phyloP scores from a whole-genome alignment of 179 eudicot species.

The Spinacia oleracea region DNA sequence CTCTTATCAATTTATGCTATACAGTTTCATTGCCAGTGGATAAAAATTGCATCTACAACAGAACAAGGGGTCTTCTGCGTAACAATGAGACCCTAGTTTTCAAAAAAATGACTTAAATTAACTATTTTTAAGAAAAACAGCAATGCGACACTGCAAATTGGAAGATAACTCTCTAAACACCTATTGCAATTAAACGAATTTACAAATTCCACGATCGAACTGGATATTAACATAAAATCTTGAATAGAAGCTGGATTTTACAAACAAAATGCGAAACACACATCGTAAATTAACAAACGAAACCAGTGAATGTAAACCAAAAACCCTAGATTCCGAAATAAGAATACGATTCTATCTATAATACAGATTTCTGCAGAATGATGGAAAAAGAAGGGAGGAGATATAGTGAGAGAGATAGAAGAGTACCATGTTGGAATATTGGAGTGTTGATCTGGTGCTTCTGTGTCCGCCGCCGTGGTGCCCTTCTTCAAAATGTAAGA shows the following conservation, averaged over 20 bases:
- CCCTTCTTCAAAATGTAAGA: neutral
- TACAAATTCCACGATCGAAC: too few relatives aligned
- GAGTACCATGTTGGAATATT: conserved; percentile 1
- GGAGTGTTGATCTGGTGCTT: neutral
- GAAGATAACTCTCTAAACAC: neutral
- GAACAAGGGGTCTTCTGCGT: too few relatives aligned
- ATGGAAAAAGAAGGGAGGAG: neutral
- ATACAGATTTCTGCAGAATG: neutral
- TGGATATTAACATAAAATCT: too few relatives aligned
- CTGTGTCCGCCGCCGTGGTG: neutral
- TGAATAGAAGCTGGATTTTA: neutral
- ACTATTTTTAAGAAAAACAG: too few relatives aligned
- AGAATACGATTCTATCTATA: neutral
- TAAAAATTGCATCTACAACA: too few relatives aligned
- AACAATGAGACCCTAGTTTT: too few relatives aligned
- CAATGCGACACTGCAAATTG: neutral
- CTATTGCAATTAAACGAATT: too few relatives aligned
- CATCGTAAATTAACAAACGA: neutral
- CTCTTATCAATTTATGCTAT: too few relatives aligned
- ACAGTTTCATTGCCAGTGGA: too few relatives aligned
- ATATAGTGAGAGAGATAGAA: neutral
- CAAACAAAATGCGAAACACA: neutral
- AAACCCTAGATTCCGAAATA: neutral
- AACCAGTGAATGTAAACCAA: neutral
- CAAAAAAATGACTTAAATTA: too few relatives aligned